phyloP scores from a whole-genome alignment of 441 rosid genomes.

The Brassica hybrid region DNA sequence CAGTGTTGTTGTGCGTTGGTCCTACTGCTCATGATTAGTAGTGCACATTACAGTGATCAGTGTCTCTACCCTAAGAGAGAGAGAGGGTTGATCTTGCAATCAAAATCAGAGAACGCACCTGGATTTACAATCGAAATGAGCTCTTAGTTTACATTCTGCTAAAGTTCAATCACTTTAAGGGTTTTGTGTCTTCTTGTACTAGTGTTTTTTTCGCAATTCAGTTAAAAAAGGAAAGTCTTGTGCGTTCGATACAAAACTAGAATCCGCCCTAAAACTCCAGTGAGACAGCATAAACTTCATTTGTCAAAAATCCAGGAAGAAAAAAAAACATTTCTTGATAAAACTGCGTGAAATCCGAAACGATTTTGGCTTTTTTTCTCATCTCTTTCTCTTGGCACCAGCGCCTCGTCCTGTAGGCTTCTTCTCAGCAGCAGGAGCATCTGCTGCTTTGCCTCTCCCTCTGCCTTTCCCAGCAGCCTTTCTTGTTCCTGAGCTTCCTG shows the following conservation, averaged over 20 bases:
- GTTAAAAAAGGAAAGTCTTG: background rate
- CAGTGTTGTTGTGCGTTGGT: no score
- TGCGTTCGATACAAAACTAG: slow-evolving; percentile 12
- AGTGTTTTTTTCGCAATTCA: background rate
- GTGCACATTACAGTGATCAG: background rate
- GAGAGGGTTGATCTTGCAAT: background rate
- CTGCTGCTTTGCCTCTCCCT: slow-evolving; percentile 40
- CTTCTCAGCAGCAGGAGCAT: slow-evolving; percentile 32
- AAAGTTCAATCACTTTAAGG: background rate
- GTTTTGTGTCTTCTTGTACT: background rate
- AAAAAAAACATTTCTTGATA: background rate
- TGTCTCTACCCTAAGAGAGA: background rate
- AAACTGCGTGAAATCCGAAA: slow-evolving; percentile 15
- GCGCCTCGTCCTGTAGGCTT: slow-evolving; percentile 41
- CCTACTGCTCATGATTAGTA: background rate
- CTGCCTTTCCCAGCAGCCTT: slow-evolving; percentile 40
- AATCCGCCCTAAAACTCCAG: background rate
- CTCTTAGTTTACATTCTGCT: background rate
- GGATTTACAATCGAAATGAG: slow-evolving; percentile 6
- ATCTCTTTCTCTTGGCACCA: slow-evolving; percentile 44
- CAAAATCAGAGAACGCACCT: background rate
- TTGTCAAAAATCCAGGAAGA: background rate
- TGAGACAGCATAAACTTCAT: background rate
- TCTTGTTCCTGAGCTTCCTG: slow-evolving; percentile 42
- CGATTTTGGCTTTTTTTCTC: slow-evolving; percentile 15